phyloP scores from a whole-genome alignment of 441 rosid genomes.

The Brassica balearica region DNA sequence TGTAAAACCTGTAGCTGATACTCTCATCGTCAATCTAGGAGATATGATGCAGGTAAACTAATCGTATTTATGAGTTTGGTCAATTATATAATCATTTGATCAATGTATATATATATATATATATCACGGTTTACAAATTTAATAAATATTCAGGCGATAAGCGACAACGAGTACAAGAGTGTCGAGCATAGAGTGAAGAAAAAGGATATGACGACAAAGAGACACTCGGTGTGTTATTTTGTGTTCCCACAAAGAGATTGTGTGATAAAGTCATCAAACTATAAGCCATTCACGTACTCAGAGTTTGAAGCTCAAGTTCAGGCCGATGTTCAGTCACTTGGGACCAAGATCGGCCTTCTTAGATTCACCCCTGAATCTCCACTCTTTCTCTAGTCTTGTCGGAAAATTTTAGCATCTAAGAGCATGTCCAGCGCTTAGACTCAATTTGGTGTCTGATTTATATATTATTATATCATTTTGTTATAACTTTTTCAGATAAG shows the following conservation, averaged over 20 bases:
- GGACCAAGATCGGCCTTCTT: conserved; percentile 66
- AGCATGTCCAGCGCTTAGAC: not conserved
- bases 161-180: conserved; percentile 68
- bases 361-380: conserved; percentile 53
- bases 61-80: not conserved
- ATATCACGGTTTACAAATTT: not conserved
- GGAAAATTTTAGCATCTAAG: not conserved
- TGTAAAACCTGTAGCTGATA: conserved; percentile 53
- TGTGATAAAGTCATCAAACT: conserved; percentile 66
- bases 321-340: conserved; percentile 56
- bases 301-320: conserved; percentile 80
- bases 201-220: conserved; percentile 44
- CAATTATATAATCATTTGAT: not conserved
- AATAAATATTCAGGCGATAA: conserved; percentile 58
- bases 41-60: conserved; percentile 83
- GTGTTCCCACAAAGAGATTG: conserved; percentile 68
- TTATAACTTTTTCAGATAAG: not conserved
- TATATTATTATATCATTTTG: not conserved
- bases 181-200: conserved; percentile 68
- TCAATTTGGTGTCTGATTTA: not conserved
- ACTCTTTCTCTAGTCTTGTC: conserved; percentile 15
- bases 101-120: not conserved
- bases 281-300: conserved; percentile 70
- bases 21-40: conserved; percentile 72
- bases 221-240: conserved; percentile 80